These are phyloP conservation scores for Metrosideros polymorpha DNA, from an alignment of 441 rosid species.

Conservation along the genomic window DNA sequence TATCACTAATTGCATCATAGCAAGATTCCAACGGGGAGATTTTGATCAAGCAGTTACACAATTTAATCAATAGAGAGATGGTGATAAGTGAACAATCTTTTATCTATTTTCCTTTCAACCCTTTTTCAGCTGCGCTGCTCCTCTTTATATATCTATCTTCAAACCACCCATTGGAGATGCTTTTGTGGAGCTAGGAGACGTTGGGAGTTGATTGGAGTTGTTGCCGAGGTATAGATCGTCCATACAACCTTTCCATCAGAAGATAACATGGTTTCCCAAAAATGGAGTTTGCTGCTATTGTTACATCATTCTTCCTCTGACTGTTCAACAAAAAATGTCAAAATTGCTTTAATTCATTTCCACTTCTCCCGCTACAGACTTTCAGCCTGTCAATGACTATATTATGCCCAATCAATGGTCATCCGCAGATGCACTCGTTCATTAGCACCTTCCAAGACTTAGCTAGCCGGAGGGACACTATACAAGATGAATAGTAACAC, in stretches of 20 bases:
- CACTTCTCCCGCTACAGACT: not conserved
- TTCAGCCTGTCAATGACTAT: not conserved
- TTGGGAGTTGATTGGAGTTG: not conserved
- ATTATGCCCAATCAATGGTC: not conserved
- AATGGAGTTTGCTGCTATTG: not conserved
- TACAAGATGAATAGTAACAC: too few species aligned
- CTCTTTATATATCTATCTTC: not conserved
- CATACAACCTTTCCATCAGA: not conserved
- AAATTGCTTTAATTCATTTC: not conserved
- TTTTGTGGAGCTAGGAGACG: not conserved
- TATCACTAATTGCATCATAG: not conserved
- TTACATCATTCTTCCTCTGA: not conserved
- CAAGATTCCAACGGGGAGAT: not conserved
- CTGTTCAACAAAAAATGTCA: not conserved
- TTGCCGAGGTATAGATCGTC: not conserved
- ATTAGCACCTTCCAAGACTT: not conserved
- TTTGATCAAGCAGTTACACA: not conserved
- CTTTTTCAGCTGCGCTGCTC: not conserved
- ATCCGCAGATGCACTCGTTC: not conserved
- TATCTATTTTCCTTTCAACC: not conserved
- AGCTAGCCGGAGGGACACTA: too few species aligned
- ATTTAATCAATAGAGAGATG: too few species aligned
- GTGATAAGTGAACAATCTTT: not conserved
- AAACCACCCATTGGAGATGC: not conserved
- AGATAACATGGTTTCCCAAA: not conserved